These are phyloP conservation scores for Rhododendron griersonianum DNA, from an alignment of 148 eudicot species.

Conservation along the genomic window DNA sequence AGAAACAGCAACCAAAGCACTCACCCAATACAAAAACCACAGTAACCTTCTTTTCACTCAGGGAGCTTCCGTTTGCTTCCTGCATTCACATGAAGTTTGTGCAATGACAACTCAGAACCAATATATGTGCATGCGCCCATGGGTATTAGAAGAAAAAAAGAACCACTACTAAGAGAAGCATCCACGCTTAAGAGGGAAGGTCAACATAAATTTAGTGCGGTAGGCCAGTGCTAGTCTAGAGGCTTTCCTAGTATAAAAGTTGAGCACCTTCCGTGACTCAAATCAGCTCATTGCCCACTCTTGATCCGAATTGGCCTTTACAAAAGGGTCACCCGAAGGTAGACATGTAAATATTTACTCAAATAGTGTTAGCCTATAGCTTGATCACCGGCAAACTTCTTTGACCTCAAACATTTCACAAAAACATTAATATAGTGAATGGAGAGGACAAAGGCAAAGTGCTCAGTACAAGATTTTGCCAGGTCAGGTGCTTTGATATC, in stretches of 20 bases:
- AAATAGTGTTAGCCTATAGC: neutral
- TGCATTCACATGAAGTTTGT: slow-evolving; percentile 11
- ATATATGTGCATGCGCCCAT: neutral
- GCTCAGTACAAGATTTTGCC: neutral
- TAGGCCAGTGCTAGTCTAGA: neutral
- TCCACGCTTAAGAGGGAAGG: neutral
- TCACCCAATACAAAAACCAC: slow-evolving; percentile 47
- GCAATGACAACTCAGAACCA: neutral
- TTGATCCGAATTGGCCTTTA: neutral
- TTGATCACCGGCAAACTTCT: neutral
- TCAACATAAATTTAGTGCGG: neutral
- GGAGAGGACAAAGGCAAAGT: neutral
- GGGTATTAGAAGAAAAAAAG: neutral
- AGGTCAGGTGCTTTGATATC: neutral
- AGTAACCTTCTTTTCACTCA: slow-evolving; percentile 26
- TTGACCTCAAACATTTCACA: neutral
- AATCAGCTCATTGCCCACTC: neutral
- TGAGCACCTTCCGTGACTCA: neutral
- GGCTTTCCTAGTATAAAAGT: neutral
- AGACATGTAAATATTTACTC: neutral
- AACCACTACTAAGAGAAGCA: neutral
- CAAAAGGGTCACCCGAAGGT: neutral
- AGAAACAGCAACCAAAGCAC: slow-evolving; percentile 14
- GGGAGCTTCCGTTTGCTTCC: slow-evolving; percentile 35
- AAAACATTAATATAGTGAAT: neutral